Evolutionary conservation across 176 grass and related monocot genomes (phyloP).

Genomic region (Elymus sibiricus): DNA sequence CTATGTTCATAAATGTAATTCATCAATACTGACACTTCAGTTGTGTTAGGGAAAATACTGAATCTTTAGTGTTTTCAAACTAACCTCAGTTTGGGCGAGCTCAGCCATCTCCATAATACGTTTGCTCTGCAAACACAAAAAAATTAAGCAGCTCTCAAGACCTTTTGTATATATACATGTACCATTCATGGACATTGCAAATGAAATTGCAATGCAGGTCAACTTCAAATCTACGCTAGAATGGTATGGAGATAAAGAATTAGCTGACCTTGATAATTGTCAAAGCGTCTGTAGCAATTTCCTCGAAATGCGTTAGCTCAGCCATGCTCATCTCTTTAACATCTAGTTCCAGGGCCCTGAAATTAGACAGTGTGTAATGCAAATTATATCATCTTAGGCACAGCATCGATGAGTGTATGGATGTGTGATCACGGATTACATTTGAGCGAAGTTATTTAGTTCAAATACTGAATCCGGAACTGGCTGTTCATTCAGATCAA

Average conservation of each 20-base stretch:
- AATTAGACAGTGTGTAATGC: not conserved
- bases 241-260: not conserved
- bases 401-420: not conserved
- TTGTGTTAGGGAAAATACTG: too few species aligned
- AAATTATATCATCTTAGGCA: not conserved
- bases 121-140: conserved; percentile 10
- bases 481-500: conserved; percentile 10
- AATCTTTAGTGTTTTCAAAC: not conserved
- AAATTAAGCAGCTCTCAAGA: conserved; percentile 20
- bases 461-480: not conserved
- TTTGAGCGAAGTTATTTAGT: conserved; percentile 18
- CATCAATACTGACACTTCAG: too few species aligned
- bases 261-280: conserved; percentile 23
- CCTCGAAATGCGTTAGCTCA: conserved; percentile 13
- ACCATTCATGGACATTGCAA: not conserved
- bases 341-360: conserved; percentile 31
- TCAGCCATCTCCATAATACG: conserved; percentile 4
- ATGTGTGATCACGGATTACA: conserved; percentile 21
- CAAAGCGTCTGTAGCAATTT: conserved; percentile 15
- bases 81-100: not conserved
- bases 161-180: not conserved
- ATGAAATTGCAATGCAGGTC: not conserved
- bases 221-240: not conserved
- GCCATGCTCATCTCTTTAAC: conserved; percentile 7
- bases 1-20: too few species aligned